Evolutionary conservation across 805 yeast genomes (phyloP).

Genomic region (Myxozyma neotropica): DNA sequence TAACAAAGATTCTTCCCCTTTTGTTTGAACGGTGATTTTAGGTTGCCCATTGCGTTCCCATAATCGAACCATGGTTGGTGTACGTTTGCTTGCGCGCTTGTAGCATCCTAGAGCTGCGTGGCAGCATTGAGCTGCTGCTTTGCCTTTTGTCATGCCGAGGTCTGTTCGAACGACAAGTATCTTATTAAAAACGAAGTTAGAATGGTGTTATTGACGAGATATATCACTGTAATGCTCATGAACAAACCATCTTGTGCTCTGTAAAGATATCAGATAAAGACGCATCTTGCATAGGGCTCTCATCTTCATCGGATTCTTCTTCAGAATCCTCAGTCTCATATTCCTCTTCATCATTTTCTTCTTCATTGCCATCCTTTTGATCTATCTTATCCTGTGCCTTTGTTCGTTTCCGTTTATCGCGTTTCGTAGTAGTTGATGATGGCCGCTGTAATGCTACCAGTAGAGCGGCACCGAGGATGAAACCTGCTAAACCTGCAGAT

Average conservation of each 20-base stretch:
- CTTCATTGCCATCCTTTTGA: conserved; percentile 11
- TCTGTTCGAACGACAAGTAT: conserved; percentile 87
- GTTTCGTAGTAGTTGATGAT: not conserved
- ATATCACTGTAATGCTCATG: too few species aligned
- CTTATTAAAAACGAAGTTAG: conserved; percentile 40
- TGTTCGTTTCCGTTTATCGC: not conserved
- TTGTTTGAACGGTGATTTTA: conserved; percentile 74
- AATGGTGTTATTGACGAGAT: not conserved
- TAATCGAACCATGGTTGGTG: conserved; percentile 63
- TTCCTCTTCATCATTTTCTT: conserved; percentile 18
- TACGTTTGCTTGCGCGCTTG: conserved; percentile 57
- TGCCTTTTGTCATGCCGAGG: conserved; percentile 90
- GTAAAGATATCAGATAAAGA: conserved; percentile 17
- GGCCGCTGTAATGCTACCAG: not conserved
- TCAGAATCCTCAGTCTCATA: conserved; percentile 11
- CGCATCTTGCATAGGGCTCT: not conserved
- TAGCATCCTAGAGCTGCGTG: conserved; percentile 96
- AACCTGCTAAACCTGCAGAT: conserved; percentile 16
- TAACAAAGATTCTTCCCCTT: conserved; percentile 70
- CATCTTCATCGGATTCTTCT: conserved; percentile 2
- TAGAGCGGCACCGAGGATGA: conserved; percentile 16
- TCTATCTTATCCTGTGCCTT: not conserved
- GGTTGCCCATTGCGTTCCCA: conserved; percentile 93
- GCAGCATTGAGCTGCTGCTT: conserved; percentile 95
- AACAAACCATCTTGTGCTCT: conserved; percentile 28